Conservation (phyloP, 768 basidiomycete species). For the Mycena rebaudengoi region DNA sequence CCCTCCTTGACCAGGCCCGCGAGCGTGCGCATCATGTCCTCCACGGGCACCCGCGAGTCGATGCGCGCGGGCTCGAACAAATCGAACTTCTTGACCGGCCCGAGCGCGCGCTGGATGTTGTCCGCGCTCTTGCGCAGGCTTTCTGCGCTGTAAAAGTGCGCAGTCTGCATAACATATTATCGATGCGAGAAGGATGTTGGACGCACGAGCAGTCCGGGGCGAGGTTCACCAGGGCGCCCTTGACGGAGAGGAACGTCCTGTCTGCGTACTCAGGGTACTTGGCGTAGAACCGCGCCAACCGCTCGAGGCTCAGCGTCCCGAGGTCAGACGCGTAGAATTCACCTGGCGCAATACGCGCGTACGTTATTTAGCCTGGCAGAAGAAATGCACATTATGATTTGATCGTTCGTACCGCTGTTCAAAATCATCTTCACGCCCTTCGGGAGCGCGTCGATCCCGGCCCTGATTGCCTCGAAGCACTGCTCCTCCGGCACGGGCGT, state of each 20-base stretch:
- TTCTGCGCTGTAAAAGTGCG: background rate
- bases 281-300: conserved; percentile 13
- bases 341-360: too few relatives aligned
- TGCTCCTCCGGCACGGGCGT: conserved; percentile 60
- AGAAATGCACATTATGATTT: too few relatives aligned
- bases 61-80: conserved; percentile 64
- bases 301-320: conserved; percentile 45
- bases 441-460: conserved; percentile 52
- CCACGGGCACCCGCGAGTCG: conserved; percentile 52
- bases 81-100: conserved; percentile 64
- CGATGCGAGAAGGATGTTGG: background rate
- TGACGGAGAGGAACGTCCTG: conserved; percentile 20
- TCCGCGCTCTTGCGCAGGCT: conserved; percentile 46
- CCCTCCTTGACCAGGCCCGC: conserved; percentile 59
- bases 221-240: background rate
- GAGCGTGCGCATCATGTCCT: conserved; percentile 54
- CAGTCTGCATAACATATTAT: too few relatives aligned
- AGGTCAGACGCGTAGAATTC: conserved; percentile 64
- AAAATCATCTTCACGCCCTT: conserved; percentile 56
- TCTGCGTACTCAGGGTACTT: conserved; percentile 17
- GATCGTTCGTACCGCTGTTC: conserved; percentile 53
- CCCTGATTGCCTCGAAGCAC: conserved; percentile 68
- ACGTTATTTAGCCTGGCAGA: conserved; percentile 7
- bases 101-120: conserved; percentile 52
- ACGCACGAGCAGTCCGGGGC: conserved; percentile 10